Base-by-base conservation (phyloP, 148 eudicot genomes). In the Chenopodium berlandieri region DNA sequence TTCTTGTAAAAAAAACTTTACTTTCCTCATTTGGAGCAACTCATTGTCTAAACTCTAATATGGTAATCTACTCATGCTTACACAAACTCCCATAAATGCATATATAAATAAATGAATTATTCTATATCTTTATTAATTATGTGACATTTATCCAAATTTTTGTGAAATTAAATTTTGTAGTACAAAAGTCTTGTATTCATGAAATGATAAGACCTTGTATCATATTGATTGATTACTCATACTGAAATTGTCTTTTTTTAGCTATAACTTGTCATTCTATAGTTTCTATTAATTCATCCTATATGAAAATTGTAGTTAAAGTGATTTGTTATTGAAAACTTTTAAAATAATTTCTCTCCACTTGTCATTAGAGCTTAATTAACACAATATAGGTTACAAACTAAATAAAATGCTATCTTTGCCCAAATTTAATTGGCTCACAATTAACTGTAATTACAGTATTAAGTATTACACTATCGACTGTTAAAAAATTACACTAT, bases 1-100 rank as follows among this genome's bases (percentile, higher is more conserved):
- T 67, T 27, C 50, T 40, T 2, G 46, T 52, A 34, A 44, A 60
- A 44, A 34, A 44, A 60, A 30, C 62, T 80, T 78, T 17, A 78
- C 64, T 81, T 85, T 78, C 84, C 87, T 74, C 64, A 81, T 78
- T 73, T 85, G 79, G 84, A 32, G 82, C 48, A 77, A 68, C 34
- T 71, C 16, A 73, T 77, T 58, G 70, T 77, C 47, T 77, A 23
- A 17, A 11, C 66, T 81, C 82, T 62, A 73, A 65, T 47, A 81
- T 77, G 81, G 84, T 25, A 81, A 84, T 77, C 80, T 71, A 75
- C 67, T 17, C 76, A 69, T 16, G 20, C 30, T 25, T 56, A 79
- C 79, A 75, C 73, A 77, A 40, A 80, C 70, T 52, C 31, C 81
- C 17, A 78, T 65, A 65, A 78, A 73, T 77, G 71, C 34, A 71